These are phyloP conservation scores for Chlorella sp. DNA, from an alignment of 139 green algal genomes.

Conservation along the genomic window DNA sequence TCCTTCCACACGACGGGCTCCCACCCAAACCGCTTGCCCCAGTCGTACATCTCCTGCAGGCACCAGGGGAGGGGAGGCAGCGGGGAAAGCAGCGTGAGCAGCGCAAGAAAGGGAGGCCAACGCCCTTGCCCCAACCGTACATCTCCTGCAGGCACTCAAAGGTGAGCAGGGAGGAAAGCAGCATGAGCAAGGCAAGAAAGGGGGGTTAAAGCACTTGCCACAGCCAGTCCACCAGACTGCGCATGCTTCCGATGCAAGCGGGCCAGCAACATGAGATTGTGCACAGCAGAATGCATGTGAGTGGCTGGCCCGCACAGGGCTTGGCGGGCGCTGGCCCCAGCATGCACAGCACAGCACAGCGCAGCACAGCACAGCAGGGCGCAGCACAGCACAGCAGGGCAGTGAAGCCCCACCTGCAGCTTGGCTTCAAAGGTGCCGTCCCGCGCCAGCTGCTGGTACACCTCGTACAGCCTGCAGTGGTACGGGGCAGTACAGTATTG, in stretches of 20 bases:
- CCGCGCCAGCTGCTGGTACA: conserved; percentile 76
- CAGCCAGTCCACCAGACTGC: no score
- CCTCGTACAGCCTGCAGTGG: conserved; percentile 41
- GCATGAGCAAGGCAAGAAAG: no score
- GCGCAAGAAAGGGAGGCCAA: no score
- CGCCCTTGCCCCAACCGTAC: no score
- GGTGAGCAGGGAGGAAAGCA: no score
- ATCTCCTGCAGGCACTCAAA: no score
- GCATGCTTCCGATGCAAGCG: no score
- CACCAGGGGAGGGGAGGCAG: not conserved
- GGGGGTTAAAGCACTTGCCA: no score
- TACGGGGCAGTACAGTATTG: not conserved
- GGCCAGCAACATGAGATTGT: no score
- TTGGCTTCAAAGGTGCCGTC: conserved; percentile 73
- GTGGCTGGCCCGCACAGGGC: no score
- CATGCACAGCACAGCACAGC: not conserved
- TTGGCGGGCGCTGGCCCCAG: not conserved
- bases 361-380: not conserved
- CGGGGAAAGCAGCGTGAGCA: no score
- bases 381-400: not conserved
- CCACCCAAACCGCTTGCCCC: conserved; percentile 86
- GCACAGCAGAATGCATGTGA: no score
- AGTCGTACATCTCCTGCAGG: conserved; percentile 84
- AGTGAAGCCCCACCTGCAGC: conserved; percentile 59
- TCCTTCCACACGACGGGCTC: conserved; percentile 29